A percentile compares a stretch with the other conserved stretches of the same genome.
phyloP scores from a whole-genome alignment of 2,329 filamentous ascomycete species.

The Diaporthe sp. region DNA sequence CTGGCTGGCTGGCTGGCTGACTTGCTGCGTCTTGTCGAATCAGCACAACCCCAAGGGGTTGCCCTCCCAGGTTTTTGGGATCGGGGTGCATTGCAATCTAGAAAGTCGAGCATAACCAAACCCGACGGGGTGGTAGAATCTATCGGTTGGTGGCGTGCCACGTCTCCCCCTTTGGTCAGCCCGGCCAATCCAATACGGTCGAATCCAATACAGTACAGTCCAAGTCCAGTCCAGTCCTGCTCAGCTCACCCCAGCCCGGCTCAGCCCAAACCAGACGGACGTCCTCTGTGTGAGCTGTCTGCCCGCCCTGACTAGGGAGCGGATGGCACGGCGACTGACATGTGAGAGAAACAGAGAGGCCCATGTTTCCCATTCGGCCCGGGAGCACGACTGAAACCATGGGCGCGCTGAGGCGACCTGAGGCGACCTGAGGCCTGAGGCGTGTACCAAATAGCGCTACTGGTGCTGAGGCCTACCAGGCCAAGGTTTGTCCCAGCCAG shows the following conservation, averaged over 20 bases:
- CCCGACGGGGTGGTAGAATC: constrained; percentile 18
- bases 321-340: constrained; percentile 15
- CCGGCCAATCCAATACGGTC: not conserved
- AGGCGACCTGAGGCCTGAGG: constrained; percentile 8
- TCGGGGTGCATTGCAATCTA: not conserved
- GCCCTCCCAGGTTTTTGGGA: not conserved
- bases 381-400: constrained; percentile 19
- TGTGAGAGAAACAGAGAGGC: constrained; percentile 23
- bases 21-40: not conserved
- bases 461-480: not conserved
- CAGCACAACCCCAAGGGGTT: not conserved
- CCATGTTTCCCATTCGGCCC: constrained; percentile 28
- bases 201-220: not conserved
- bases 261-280: not conserved
- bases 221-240: not conserved
- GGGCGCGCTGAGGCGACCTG: constrained; percentile 3
- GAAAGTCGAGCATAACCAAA: not conserved
- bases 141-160: constrained; percentile 20
- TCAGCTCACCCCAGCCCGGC: not conserved
- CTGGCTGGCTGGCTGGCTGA: not conserved
- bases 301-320: constrained; percentile 1
- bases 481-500: constrained; percentile 8
- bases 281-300: not conserved
- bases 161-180: constrained; percentile 8
- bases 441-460: not conserved